Conservation (phyloP, 2,329 filamentous ascomycete species). For the Trichoderma atrobrunneum region DNA sequence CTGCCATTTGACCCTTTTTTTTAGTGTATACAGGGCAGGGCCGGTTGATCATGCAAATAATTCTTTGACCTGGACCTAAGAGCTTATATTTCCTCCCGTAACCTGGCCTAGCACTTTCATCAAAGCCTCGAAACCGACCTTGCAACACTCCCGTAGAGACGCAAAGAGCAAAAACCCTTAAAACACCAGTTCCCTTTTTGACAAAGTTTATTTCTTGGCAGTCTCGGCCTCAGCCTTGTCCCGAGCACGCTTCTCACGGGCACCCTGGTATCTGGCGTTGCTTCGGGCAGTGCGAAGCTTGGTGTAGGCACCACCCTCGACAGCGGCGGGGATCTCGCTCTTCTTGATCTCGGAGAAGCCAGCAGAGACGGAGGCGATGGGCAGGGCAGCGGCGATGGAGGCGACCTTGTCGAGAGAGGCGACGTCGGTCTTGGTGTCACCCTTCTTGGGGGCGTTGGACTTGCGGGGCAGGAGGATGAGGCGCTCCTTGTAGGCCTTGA, state of each 20-base stretch:
- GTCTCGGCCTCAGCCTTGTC: conserved; percentile 80
- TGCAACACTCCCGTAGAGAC: conserved; percentile 38
- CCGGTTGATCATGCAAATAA: conserved; percentile 42
- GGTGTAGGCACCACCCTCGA: conserved; percentile 82
- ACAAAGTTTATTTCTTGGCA: conserved; percentile 74
- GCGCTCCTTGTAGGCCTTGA: conserved; percentile 95
- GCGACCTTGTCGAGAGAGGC: conserved; percentile 61
- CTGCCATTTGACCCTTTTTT: conserved; percentile 33
- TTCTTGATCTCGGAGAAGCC: conserved; percentile 75
- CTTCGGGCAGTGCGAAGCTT: conserved; percentile 80
- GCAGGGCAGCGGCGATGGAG: conserved; percentile 53
- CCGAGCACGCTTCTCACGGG: conserved; percentile 89
- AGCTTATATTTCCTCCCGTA: conserved; percentile 38
- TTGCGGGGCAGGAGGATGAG: conserved; percentile 98
- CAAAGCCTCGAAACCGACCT: conserved; percentile 38
- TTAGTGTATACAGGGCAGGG: conserved; percentile 35
- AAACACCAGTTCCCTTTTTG: conserved; percentile 40
- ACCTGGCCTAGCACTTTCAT: conserved; percentile 35
- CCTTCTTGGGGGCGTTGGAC: conserved; percentile 88
- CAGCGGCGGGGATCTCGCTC: conserved; percentile 70
- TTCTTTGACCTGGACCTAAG: conserved; percentile 42
- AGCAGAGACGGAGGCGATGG: conserved; percentile 66
- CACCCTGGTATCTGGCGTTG: conserved; percentile 77
- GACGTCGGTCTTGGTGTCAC: conserved; percentile 82
- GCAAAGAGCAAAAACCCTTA: conserved; percentile 42